phyloP scores from a whole-genome alignment of 257 asterid species.

The Oldenlandia corymbosa region DNA sequence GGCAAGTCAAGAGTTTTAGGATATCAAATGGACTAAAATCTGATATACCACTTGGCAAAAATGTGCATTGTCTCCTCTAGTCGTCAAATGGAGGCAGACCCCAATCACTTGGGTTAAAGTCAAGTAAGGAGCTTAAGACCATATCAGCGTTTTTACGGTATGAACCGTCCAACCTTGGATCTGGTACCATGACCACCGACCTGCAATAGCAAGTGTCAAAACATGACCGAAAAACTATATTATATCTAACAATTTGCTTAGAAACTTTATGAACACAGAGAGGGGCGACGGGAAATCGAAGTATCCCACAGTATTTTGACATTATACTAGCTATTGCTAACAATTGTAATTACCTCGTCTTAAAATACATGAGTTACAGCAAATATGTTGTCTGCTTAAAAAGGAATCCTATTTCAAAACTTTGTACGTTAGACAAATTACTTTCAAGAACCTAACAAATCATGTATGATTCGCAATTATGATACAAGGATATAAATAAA shows the following conservation, averaged over 20 bases:
- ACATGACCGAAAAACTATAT: slow-evolving; percentile 4
- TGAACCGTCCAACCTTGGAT: slow-evolving; percentile 74
- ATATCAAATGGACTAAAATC: not conserved
- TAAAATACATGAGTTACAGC: no score
- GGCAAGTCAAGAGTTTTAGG: not conserved
- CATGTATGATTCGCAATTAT: no score
- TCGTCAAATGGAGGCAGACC: slow-evolving; percentile 61
- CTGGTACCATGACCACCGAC: slow-evolving; percentile 94
- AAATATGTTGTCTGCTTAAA: no score
- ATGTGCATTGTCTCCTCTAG: slow-evolving; percentile 26
- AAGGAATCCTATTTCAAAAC: no score
- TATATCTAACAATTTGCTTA: not conserved
- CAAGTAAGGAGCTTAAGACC: slow-evolving; percentile 67
- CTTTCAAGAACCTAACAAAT: no score
- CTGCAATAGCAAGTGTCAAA: slow-evolving; percentile 37
- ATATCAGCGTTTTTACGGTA: slow-evolving; percentile 62
- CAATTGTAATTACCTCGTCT: no score
- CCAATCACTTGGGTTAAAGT: slow-evolving; percentile 77
- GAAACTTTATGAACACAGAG: not conserved
- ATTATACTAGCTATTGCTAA: no score
- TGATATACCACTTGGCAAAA: not conserved
- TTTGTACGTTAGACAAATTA: no score
- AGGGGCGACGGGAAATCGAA: no score
- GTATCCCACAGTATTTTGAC: no score
- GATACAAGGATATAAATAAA: no score